Evolutionary conservation across 148 eudicot species (phyloP), one percentile per base, ranked within the genome.

Genomic region (Fagopyrum homotropicum): DNA sequence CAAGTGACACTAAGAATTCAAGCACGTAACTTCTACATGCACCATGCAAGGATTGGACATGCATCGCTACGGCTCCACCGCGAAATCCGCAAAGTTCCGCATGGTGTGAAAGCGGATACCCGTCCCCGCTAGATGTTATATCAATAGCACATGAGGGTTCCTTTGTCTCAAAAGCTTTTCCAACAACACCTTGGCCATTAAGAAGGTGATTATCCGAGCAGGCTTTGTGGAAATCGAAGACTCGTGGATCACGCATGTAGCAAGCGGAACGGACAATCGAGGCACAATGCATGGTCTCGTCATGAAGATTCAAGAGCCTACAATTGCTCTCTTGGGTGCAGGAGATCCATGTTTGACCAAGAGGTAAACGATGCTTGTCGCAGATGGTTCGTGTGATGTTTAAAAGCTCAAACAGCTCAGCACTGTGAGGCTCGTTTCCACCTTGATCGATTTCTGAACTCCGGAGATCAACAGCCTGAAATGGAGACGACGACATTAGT

Each of bases 101-200:
- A 72, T 93, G 88, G 70, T 89, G 93, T n/a, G 92, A 84, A 3
- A 91, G 87, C 29, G 93, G 92, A 78, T 93, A 93, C 35, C 91
- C 89, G 1, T 77, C 73, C 84, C 85, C 88, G 83, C 86, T 88
- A 52, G 84, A 89, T 70, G 82, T 80, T 22, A 93, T 81, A 69
- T 91, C 97, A 45, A 82, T 75, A 0, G 89, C 83, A 76, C 88
- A 91, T 80, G 91, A 89, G 0, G 89, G 89, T 57, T 88, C 88
- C 77, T 86, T 86, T 6, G 86, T 90, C 75, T 75, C 79, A 68
- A 93, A 86, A 63, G 98, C 91, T 84, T 83, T 81, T 22, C 98
- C 98, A 52, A 82, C 92, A 73, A 88, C 83, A 15, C 98, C 98
- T 75, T 81, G 93, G 17, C 86, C 88, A 79, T 74, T 77, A 47